Evolutionary conservation across 208 protist species (phyloP), one percentile per base, ranked within the genome.

Genomic region (Trypanosoma scelopori): DNA sequence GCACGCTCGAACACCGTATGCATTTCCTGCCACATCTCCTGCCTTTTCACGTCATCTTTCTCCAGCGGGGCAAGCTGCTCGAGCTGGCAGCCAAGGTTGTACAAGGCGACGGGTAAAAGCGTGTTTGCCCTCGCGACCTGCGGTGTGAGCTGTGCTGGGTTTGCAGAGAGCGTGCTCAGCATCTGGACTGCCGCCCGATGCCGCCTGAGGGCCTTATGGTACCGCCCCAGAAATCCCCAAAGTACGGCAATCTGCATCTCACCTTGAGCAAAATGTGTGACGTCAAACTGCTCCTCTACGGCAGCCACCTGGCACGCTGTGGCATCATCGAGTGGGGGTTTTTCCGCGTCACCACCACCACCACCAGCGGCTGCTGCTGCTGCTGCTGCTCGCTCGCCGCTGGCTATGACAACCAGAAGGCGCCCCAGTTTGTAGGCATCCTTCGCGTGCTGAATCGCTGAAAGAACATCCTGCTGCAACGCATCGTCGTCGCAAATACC

Each of bases 241-340:
- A 73, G 25, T 1, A 67, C 43, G 12, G 41, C 68, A 47, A 73
- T 59, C 9, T 66, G 59, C 59, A 73, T 65, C 43, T 65, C 51
- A 51, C 35, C 60, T 43, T 53, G 46, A 11, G 59, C 68, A 48
- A 61, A 66, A 23, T 62, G 39, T 3, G 55, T 27, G 0, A 39
- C 5, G 20, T 35, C 52, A 16, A 47, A 62, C 25, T 56, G 18
- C 20, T 53, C 30, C 27, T 73, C 68, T 9, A 67, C 43, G 3
- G 7, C 42, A 18, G 28, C 23, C 35, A 73, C 11, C 16, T 55
- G 32, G 30, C 42, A 42, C 25, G 35, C 23, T 9, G 25, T 41
- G 4, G 28, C 35, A 12, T 25, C 45, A 32, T 55, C 27, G 27
- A n/a, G 12, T 37, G 32, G 18, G 28, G 3, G 0, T 23, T 35